Base-by-base conservation (phyloP, 2,329 filamentous ascomycete genomes). In the Clarireedia paspali region DNA sequence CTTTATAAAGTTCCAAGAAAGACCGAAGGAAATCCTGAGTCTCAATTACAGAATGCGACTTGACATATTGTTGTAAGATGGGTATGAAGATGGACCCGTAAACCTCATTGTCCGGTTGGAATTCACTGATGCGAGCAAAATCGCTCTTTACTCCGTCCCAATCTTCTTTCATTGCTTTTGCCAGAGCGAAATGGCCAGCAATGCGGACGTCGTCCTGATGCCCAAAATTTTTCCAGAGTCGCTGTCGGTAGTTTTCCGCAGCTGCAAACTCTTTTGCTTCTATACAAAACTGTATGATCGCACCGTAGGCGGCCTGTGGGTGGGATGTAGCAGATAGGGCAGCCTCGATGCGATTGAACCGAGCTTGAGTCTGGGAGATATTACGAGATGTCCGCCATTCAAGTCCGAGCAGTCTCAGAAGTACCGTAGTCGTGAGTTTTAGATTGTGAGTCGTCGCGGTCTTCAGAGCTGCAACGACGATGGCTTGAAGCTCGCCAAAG, bases 251-350 rank as follows among this genome's bases (percentile, higher is more conserved):
- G 6, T 20, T 40, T 20, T 34, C 17, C 6, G 67, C 68, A 7
- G 56, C 48, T 46, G 48, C 24, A 39, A 64, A 61, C 17, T 67
- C 58, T 9, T 59, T 58, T 50, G 64, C 63, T 38, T 70, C 64
- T 6, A 70, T 46, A 52, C 65, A 70, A 26, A 60, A 66, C 30
- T 67, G 66, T 26, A 69, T 67, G 24, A 68, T 67, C 14, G 61
- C 60, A 36, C 57, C 60, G 53, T 68, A 70, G 42, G 58, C 45
- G 26, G 63, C 63, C 39, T 62, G 56, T 12, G 66, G 66, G 40
- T 60, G 59, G 24, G 54, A 49, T 15, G 56, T 59, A 5, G 36
- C 24, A 26, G 51, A 30, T 47, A 60, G 24, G 3, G 60, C 45
- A 20, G 54, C 47, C 36, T 64, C 56, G 1, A 68, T 50, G 4